Percentiles rank a stretch among this genome's conserved stretches.
These are phyloP conservation scores for Canna indica DNA, from an alignment of 176 grass and related monocot species.

Conservation along the genomic window DNA sequence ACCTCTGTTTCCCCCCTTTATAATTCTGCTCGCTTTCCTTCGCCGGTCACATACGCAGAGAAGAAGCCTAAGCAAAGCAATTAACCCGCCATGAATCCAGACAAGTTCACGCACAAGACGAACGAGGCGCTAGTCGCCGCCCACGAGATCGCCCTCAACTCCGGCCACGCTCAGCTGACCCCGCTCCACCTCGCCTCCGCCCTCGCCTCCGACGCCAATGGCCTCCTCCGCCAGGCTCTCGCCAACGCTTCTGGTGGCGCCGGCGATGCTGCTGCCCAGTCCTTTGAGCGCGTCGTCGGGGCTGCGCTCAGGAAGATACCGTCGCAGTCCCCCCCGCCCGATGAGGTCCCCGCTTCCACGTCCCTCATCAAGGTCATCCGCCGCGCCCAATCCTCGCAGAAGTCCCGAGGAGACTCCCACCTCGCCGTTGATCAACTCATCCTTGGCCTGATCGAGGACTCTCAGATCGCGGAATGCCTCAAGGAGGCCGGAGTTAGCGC, in stretches of 20 bases:
- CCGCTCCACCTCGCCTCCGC: constrained; percentile 59
- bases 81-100: constrained; percentile 56
- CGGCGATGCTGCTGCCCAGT: constrained; percentile 23
- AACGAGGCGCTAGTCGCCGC: constrained; percentile 78
- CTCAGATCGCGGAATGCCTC: constrained; percentile 40
- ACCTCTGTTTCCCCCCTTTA: background rate
- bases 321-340: constrained; percentile 48
- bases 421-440: constrained; percentile 54
- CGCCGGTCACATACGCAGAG: too few species aligned
- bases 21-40: too few species aligned
- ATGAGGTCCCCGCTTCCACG: constrained; percentile 41
- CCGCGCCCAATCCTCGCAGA: constrained; percentile 55
- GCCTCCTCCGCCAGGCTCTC: constrained; percentile 51
- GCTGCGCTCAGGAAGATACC: constrained; percentile 53
- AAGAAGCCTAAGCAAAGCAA: background rate
- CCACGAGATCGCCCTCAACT: constrained; percentile 53
- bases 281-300: constrained; percentile 44
- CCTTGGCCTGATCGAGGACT: constrained; percentile 45
- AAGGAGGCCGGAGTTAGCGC: constrained; percentile 44
- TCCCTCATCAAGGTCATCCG: constrained; percentile 56
- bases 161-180: constrained; percentile 59
- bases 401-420: constrained; percentile 37
- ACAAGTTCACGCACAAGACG: constrained; percentile 98
- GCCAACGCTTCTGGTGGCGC: constrained; percentile 34
- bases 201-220: constrained; percentile 31